Conservation (phyloP, 495 filamentous ascomycete species). For the Penicillium subrubescens region DNA sequence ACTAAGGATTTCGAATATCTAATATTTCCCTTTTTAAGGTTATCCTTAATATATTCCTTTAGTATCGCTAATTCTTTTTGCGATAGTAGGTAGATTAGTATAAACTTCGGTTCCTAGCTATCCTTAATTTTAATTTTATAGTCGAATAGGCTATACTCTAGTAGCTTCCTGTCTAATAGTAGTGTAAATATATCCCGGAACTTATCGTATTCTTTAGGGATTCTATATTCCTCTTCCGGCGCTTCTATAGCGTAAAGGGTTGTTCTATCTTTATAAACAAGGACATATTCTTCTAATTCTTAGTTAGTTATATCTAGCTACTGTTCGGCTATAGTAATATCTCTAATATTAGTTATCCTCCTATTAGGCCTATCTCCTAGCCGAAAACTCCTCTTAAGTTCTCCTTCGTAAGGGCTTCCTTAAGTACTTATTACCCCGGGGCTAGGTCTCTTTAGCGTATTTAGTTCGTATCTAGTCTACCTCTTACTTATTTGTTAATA, state of each 20-base stretch:
- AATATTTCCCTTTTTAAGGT: conserved; percentile 4
- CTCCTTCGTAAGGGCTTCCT: not conserved
- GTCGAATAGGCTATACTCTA: not conserved
- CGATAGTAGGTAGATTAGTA: not conserved
- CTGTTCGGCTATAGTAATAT: not conserved
- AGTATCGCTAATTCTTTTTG: conserved; percentile 10
- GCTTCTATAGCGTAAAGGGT: not conserved
- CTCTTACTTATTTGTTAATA: not conserved
- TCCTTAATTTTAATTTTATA: conserved; percentile 2
- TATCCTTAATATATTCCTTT: not conserved
- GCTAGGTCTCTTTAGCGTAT: not conserved
- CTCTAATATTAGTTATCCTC: not conserved
- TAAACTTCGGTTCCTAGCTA: not conserved
- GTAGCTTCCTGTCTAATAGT: conserved; percentile 13
- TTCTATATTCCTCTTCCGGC: not conserved
- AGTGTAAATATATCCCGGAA: conserved; percentile 10
- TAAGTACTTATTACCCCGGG: not conserved
- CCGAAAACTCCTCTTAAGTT: conserved; percentile 6
- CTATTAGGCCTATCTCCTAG: conserved; percentile 4
- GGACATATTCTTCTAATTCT: not conserved
- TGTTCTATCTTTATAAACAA: not conserved
- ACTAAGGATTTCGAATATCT: not conserved
- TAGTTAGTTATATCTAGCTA: not conserved
- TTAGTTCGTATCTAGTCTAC: not conserved
- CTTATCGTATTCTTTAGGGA: not conserved